Base-by-base conservation (phyloP, 2,329 filamentous ascomycete species). In the Arthrobotrys megalospora region DNA sequence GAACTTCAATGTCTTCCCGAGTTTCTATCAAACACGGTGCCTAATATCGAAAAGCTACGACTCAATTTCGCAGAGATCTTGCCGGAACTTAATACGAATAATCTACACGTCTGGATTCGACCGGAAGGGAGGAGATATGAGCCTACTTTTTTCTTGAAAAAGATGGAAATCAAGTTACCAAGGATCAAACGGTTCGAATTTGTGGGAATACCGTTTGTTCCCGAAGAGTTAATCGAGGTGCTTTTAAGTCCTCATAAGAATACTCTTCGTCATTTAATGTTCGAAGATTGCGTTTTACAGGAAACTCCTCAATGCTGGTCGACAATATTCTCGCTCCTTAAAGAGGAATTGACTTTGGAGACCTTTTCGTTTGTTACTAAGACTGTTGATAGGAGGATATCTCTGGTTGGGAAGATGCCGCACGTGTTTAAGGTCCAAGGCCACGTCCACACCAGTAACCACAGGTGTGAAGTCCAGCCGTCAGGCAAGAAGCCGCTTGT, bases 221-320 rank as follows among this genome's bases (percentile, higher is more conserved):
- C 60, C 8, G 36, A 58, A 1, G 73, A 71, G 14, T 24, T 77
- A 6, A 65, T 19, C 19, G 60, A 70, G 1, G 45, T 47, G 1
- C 48, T 77, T 8, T 38, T 77, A n/a, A 43, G n/a, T 11, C 60
- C 65, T 2, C 73, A 77, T 32, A 64, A 38, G 8, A n/a, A 19
- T 10, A 77, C 73, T 3, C 62, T 77, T 7, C 66, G 67, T 1
- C 62, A 71, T 24, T n/a, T 77, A 4, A n/a, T 50, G 6, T 43
- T 77, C 16, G 73, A 77, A 48, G 73, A 77, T 14, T 77, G 73
- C 34, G 62, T 67, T 6, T 32, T 77, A n/a, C 73, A 71, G 19
- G 67, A 71, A 19, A 50, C 50, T 0, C 45, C 47, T 4, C 73
- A 77, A 36, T 47, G 12, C 34, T 77, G 73, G 73, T 66, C 60